Conservation (phyloP, 306 rosid species). For the Cucurbita maxima region DNA sequence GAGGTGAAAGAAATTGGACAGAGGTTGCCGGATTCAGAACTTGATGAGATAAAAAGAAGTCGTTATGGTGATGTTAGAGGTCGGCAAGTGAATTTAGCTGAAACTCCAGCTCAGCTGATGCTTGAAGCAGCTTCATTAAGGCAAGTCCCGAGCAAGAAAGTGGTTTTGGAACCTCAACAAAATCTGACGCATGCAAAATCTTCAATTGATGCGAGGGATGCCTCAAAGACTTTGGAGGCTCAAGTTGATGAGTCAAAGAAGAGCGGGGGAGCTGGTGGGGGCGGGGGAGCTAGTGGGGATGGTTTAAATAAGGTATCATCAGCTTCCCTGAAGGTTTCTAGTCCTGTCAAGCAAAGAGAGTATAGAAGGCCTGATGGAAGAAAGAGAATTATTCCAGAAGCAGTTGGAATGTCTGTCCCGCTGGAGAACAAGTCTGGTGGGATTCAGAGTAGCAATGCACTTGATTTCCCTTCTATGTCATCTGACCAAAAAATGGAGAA, state of each 20-base stretch:
- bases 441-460: slow-evolving; percentile 38
- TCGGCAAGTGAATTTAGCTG: slow-evolving; percentile 73
- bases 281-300: slow-evolving; percentile 38
- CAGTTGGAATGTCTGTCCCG: slow-evolving; percentile 75
- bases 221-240: slow-evolving; percentile 39
- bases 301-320: slow-evolving; percentile 35
- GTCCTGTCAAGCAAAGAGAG: slow-evolving; percentile 95
- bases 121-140: slow-evolving; percentile 83
- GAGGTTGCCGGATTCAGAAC: slow-evolving; percentile 59
- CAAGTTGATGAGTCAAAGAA: slow-evolving; percentile 49
- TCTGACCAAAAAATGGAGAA: slow-evolving; percentile 42
- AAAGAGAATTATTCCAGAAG: slow-evolving; percentile 94
- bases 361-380: slow-evolving; percentile 96
- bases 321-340: slow-evolving; percentile 41
- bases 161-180: slow-evolving; percentile 43
- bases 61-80: slow-evolving; percentile 94
- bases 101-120: slow-evolving; percentile 88
- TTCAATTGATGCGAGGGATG: slow-evolving; percentile 22
- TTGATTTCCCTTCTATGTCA: slow-evolving; percentile 43
- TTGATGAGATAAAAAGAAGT: slow-evolving; percentile 75
- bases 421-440: slow-evolving; percentile 51
- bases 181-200: slow-evolving; percentile 36
- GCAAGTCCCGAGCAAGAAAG: slow-evolving; percentile 55
- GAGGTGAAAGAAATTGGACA: slow-evolving; percentile 83
- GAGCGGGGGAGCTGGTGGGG: slow-evolving; percentile 36